Percentiles rank a stretch among this genome's conserved stretches.
These are phyloP conservation scores for Thuidium tamariscinum DNA, from an alignment of 225 moss, liverwort and hornwort genomes.

Conservation along the genomic window DNA sequence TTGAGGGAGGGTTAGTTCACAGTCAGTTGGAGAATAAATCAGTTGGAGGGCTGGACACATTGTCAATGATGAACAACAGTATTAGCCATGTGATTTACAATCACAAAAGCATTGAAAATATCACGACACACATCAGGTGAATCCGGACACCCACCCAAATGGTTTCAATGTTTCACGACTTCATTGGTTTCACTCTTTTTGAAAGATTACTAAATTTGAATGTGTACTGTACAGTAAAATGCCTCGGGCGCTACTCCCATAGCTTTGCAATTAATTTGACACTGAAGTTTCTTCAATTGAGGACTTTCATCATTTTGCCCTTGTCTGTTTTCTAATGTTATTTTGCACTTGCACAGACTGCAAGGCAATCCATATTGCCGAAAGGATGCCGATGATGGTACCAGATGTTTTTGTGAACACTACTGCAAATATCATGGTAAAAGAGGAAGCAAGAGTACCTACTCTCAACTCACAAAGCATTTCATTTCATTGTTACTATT, in stretches of 20 bases:
- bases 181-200: not conserved
- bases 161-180: not conserved
- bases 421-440: not conserved
- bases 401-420: not conserved
- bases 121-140: not conserved
- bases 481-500: not conserved
- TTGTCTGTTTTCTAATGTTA: not conserved
- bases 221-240: too few relatives aligned
- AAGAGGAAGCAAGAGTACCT: not conserved
- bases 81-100: not conserved
- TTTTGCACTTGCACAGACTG: not conserved
- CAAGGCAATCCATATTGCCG: constrained; percentile 6
- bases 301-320: not conserved
- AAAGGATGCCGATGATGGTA: not conserved
- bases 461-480: not conserved
- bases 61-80: not conserved
- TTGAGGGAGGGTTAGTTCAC: not conserved
- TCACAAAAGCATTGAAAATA: not conserved
- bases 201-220: not conserved
- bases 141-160: not conserved
- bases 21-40: not conserved
- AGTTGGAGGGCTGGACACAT: not conserved
- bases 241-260: not conserved
- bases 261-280: not conserved
- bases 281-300: not conserved